Evolutionary conservation across 768 basidiomycete genomes (phyloP).

Genomic region (Flagelloscypha sp.): DNA sequence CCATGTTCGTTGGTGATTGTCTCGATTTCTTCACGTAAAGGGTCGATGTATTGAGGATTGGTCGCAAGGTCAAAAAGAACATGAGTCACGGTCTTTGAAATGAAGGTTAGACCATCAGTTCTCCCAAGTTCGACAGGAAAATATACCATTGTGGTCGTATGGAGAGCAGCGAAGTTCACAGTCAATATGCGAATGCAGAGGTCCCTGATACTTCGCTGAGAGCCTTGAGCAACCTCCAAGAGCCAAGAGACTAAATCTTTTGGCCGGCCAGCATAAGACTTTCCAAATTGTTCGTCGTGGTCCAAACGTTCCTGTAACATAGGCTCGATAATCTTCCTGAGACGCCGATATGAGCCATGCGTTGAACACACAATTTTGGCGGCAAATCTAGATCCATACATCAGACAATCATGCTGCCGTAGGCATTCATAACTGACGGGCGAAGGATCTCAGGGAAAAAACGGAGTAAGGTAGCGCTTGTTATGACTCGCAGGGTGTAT

Average conservation of each 20-base stretch:
- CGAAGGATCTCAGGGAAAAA: conserved; percentile 7
- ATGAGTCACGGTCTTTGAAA: conserved; percentile 8
- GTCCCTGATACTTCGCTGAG: conserved; percentile 10
- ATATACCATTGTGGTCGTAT: conserved; percentile 24
- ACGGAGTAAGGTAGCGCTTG: conserved; percentile 1
- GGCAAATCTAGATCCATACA: no score
- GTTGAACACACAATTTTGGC: no score
- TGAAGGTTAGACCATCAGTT: conserved; percentile 2
- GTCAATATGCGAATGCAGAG: conserved; percentile 19
- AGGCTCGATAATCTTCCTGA: conserved; percentile 16
- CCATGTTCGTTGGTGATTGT: conserved; percentile 17
- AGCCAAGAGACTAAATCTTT: conserved; percentile 29
- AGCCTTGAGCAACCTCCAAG: conserved; percentile 18
- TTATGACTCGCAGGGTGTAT: conserved; percentile 7
- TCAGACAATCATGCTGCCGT: no score
- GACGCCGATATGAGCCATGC: conserved; percentile 7
- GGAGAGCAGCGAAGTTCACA: conserved; percentile 18
- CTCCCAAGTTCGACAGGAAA: not conserved
- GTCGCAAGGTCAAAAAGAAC: conserved; percentile 13
- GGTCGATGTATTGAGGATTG: conserved; percentile 13
- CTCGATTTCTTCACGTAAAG: conserved; percentile 19
- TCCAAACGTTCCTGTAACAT: conserved; percentile 24
- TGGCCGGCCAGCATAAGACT: conserved; percentile 22
- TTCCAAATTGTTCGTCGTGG: conserved; percentile 17
- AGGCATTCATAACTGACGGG: conserved; percentile 16